Conservation (phyloP, 2,329 filamentous ascomycete species). For the Fusarium sp. region DNA sequence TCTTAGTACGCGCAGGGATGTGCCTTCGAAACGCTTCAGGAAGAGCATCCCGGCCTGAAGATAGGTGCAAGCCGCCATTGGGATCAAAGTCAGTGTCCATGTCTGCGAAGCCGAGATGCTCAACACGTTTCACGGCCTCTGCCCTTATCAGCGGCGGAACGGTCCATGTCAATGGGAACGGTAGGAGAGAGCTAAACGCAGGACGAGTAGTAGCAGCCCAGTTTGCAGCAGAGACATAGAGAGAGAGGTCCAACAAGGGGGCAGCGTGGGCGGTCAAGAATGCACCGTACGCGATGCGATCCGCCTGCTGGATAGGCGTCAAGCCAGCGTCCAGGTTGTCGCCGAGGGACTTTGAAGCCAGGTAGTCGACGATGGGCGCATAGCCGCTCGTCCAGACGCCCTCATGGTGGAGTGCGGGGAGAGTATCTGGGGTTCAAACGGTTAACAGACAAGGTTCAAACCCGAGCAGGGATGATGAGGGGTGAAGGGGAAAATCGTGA, state of each 20-base stretch:
- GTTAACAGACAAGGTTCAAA: constrained; percentile 38
- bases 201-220: constrained; percentile 83
- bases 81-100: constrained; percentile 70
- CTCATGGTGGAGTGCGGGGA: constrained; percentile 66
- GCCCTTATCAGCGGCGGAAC: constrained; percentile 79
- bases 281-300: constrained; percentile 67
- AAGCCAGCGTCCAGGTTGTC: constrained; percentile 55
- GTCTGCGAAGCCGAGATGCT: constrained; percentile 75
- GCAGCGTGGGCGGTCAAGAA: constrained; percentile 82
- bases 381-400: constrained; percentile 70
- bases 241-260: constrained; percentile 83
- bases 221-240: constrained; percentile 92
- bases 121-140: constrained; percentile 76
- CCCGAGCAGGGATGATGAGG: constrained; percentile 11
- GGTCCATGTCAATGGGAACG: constrained; percentile 90
- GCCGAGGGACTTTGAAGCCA: constrained; percentile 55
- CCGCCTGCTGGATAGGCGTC: constrained; percentile 55
- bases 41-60: constrained; percentile 50
- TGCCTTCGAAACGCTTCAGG: constrained; percentile 56
- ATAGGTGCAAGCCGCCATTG: constrained; percentile 51
- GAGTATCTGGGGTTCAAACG: constrained; percentile 56
- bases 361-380: constrained; percentile 68
- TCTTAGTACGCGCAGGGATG: constrained; percentile 57
- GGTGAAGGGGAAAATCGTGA: not conserved
- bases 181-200: constrained; percentile 81